Evolutionary conservation across 805 yeast species (phyloP).

Genomic region (Debaryomyces prosopidis): DNA sequence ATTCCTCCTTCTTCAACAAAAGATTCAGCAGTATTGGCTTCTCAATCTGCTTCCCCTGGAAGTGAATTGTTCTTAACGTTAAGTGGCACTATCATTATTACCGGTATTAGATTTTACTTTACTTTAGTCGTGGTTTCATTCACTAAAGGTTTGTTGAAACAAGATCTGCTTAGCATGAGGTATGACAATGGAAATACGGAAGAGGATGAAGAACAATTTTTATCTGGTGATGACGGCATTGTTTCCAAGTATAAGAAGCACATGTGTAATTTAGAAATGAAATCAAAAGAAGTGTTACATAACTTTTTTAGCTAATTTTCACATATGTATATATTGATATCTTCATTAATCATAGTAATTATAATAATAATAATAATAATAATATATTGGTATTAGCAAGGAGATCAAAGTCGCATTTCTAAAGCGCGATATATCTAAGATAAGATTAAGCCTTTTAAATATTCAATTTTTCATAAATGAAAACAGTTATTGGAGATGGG

Average conservation of each 20-base stretch:
- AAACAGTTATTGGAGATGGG: conserved; percentile 15
- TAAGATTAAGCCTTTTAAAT: no score
- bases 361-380: background rate
- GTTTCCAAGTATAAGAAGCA: conserved; percentile 20
- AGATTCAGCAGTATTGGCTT: conserved; percentile 8
- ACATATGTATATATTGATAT: background rate
- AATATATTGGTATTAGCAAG: no score
- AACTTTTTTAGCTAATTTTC: conserved; percentile 17
- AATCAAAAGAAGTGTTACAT: conserved; percentile 28
- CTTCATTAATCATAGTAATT: no score
- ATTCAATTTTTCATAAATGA: background rate
- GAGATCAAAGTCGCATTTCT: no score
- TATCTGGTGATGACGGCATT: conserved; percentile 19
- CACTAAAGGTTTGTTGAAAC: conserved; percentile 54
- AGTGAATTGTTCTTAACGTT: conserved; percentile 58
- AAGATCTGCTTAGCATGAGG: conserved; percentile 23
- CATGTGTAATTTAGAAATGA: conserved; percentile 29
- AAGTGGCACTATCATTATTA: conserved; percentile 48
- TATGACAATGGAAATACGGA: conserved; percentile 12
- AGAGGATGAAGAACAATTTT: conserved; percentile 29
- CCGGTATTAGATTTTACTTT: conserved; percentile 57
- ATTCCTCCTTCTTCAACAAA: conserved; percentile 23
- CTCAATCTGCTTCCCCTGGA: conserved; percentile 64
- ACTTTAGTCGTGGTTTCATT: conserved; percentile 59
- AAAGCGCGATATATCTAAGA: no score